Evolutionary conservation across 2,329 filamentous ascomycete genomes (phyloP).

Genomic region (Stachybotrys elegans): DNA sequence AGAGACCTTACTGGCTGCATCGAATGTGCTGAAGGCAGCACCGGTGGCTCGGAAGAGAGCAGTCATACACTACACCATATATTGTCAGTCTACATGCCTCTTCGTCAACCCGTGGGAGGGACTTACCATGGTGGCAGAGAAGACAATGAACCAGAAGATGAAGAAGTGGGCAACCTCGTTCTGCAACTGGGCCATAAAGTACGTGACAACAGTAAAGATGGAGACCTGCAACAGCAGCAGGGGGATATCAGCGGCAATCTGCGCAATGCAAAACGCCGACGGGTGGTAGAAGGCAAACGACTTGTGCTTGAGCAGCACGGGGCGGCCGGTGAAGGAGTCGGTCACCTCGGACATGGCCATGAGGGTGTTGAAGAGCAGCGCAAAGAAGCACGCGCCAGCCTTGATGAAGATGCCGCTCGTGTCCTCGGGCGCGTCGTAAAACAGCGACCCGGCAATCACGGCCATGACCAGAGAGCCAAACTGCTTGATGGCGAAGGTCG

Average conservation of each 20-base stretch:
- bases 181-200: conserved; percentile 59
- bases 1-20: conserved; percentile 53
- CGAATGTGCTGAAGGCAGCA: conserved; percentile 51
- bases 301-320: conserved; percentile 55
- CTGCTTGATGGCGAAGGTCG: conserved; percentile 60
- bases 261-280: conserved; percentile 53
- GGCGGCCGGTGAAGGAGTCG: conserved; percentile 55
- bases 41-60: conserved; percentile 53
- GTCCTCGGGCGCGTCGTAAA: conserved; percentile 57
- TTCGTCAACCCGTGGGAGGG: too few species aligned
- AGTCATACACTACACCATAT: conserved; percentile 48
- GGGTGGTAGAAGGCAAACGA: conserved; percentile 54
- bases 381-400: conserved; percentile 59
- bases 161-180: conserved; percentile 51
- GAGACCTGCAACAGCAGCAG: conserved; percentile 54
- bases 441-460: conserved; percentile 60
- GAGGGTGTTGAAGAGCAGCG: conserved; percentile 57
- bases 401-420: conserved; percentile 60
- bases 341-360: conserved; percentile 63
- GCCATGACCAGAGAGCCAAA: conserved; percentile 52
- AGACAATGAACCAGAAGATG: conserved; percentile 52
- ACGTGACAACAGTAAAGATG: conserved; percentile 51
- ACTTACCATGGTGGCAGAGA: conserved; percentile 45
- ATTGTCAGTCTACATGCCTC: too few species aligned
- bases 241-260: conserved; percentile 49